Evolutionary conservation across 2,329 filamentous ascomycete species (phyloP), one percentile per base, ranked within the genome.

Genomic region (Diaporthe sp.): DNA sequence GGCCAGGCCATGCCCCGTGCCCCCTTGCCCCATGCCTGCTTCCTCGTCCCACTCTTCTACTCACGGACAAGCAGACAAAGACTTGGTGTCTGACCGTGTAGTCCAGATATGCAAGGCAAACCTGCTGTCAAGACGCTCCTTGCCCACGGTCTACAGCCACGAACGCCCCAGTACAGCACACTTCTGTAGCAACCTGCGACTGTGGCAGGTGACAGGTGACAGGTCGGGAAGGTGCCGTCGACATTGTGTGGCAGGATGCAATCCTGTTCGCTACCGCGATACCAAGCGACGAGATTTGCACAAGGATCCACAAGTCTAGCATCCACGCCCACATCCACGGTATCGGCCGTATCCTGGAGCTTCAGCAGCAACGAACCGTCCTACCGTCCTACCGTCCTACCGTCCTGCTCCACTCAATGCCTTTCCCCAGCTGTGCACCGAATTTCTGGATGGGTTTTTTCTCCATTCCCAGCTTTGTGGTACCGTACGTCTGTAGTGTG

Each of bases 361-460:
- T 13, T 6, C 57, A 59, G 19, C n/a, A 46, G n/a, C 42, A 25
- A 65, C 25, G 25, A 25, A 65, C 9, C 22, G 12, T 39, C 17
- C 7, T 25, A 4, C 31, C 25, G 28, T 37, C 17, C 22, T 49
- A 65, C 9, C 22, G 12, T 39, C 17, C 7, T 25, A 4, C 31
- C 25, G 28, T 37, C 17, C 22, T 49, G 7, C 22, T 25, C 46
- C 34, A 25, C 31, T 19, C 22, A 13, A 17, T 22, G 3, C 19
- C 31, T 28, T 55, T 55, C 49, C 49, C 65, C 65, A 69, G 65
- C 65, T 69, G 65, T 55, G 65, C 34, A 31, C 28, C 46, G 13
- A 1, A 39, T 31, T 22, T 22, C 31, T 68, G 46, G 19, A 51
- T 68, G 46, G 62, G 4, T 25, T n/a, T n/a, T 42, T 67, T 67